phyloP scores from a whole-genome alignment of 2,329 filamentous ascomycete species.

The Chrysoporthe puriensis region DNA sequence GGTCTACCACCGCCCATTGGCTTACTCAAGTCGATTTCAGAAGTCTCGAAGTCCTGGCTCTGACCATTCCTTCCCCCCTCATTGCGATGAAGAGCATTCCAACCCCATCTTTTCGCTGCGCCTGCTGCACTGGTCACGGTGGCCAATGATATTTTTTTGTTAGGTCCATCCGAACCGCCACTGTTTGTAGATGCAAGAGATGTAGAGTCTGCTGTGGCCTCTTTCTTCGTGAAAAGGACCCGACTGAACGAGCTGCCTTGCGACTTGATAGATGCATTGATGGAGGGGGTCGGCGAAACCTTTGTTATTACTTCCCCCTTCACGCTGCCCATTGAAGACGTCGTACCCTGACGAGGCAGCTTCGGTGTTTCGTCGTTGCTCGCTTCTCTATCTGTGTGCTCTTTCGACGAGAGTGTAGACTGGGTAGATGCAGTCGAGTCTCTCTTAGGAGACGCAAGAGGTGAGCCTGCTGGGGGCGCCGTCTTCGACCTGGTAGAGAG shows the following conservation, averaged over 20 bases:
- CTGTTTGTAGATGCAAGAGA: conserved; percentile 42
- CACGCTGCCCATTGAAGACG: conserved; percentile 40
- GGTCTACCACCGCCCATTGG: conserved; percentile 85
- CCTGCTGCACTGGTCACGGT: conserved; percentile 60
- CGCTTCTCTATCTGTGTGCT: conserved; percentile 46
- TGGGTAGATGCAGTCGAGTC: conserved; percentile 47
- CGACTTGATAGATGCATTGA: conserved; percentile 44
- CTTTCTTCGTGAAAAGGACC: conserved; percentile 45
- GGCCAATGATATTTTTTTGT: conserved; percentile 55
- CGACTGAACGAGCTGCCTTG: conserved; percentile 44
- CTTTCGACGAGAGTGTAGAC: conserved; percentile 55
- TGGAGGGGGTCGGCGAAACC: conserved; percentile 39
- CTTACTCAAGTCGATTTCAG: conserved; percentile 54
- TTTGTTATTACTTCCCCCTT: conserved; percentile 36
- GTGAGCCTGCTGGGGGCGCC: conserved; percentile 49
- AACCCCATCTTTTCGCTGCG: conserved; percentile 62
- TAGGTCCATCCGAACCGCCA: conserved; percentile 33
- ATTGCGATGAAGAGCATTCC: conserved; percentile 55
- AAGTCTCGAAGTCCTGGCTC: conserved; percentile 28
- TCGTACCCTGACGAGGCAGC: conserved; percentile 42
- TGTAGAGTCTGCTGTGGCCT: conserved; percentile 42
- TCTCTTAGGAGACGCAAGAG: conserved; percentile 40
- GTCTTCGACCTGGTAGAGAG: conserved; percentile 65
- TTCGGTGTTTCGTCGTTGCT: conserved; percentile 36
- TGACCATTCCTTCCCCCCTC: conserved; percentile 40